phyloP scores from a whole-genome alignment of 495 filamentous ascomycete genomes.

The Neurospora hispaniola region DNA sequence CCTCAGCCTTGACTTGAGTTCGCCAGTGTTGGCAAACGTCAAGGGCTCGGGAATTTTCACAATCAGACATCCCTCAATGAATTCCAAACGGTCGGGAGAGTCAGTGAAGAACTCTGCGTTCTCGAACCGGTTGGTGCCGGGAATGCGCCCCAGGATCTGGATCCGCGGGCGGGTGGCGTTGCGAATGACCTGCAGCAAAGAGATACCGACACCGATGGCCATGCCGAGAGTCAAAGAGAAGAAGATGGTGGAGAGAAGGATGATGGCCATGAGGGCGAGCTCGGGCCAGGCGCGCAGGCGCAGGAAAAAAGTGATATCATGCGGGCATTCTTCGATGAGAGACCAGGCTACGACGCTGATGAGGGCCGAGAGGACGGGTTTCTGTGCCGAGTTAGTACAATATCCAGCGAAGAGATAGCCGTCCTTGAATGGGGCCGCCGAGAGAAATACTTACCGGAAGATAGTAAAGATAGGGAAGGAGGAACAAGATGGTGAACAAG shows the following conservation, averaged over 20 bases:
- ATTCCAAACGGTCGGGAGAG: constrained; percentile 63
- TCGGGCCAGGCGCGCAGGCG: constrained; percentile 77
- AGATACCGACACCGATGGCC: constrained; percentile 78
- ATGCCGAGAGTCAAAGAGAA: constrained; percentile 80
- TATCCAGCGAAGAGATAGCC: background rate
- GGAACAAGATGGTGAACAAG: constrained; percentile 62
- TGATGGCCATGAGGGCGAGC: constrained; percentile 74
- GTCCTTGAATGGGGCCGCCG: background rate
- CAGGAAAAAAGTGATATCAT: constrained; percentile 84
- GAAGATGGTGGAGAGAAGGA: constrained; percentile 88
- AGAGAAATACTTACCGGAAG: constrained; percentile 56
- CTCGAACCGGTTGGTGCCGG: constrained; percentile 72
- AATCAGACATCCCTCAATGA: constrained; percentile 84
- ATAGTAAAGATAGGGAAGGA: constrained; percentile 89
- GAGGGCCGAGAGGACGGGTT: constrained; percentile 87
- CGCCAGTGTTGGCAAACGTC: constrained; percentile 94
- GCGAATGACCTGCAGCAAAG: constrained; percentile 77
- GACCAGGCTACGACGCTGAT: constrained; percentile 94
- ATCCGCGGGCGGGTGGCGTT: constrained; percentile 88
- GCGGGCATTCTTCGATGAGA: constrained; percentile 88
- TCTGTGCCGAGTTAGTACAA: constrained; percentile 42
- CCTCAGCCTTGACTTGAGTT: constrained; percentile 72
- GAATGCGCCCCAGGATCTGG: constrained; percentile 87
- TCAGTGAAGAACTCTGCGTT: constrained; percentile 76
- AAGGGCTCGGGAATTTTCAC: constrained; percentile 96